These are phyloP conservation scores for Fusarium tanahbumbuense DNA, from an alignment of 2,329 filamentous ascomycete genomes.

Conservation along the genomic window DNA sequence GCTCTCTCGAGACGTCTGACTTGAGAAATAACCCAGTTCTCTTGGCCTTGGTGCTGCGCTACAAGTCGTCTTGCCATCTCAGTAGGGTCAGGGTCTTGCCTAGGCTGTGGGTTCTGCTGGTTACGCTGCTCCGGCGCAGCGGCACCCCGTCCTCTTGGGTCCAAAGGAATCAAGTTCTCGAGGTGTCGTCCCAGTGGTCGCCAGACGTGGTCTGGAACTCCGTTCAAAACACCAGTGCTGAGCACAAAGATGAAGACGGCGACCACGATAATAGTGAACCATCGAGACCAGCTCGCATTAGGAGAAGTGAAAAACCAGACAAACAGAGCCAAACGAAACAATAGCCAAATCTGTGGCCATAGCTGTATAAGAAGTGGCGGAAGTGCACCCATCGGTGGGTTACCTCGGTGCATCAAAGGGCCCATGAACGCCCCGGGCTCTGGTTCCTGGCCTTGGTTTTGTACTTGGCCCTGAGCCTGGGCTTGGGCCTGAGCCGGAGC, in stretches of 20 bases:
- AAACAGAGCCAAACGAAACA: constrained; percentile 68
- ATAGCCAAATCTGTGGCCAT: constrained; percentile 73
- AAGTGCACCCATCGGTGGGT: constrained; percentile 52
- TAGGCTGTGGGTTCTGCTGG: constrained; percentile 39
- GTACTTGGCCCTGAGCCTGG: constrained; percentile 30
- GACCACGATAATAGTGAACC: constrained; percentile 65
- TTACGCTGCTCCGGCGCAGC: constrained; percentile 27
- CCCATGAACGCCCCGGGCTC: constrained; percentile 41
- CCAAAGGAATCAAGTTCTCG: constrained; percentile 68
- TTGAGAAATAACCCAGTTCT: constrained; percentile 53
- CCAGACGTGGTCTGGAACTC: constrained; percentile 65
- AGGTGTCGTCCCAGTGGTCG: constrained; percentile 68
- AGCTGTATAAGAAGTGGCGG: constrained; percentile 53
- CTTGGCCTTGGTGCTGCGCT: constrained; percentile 50
- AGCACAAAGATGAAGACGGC: constrained; percentile 68
- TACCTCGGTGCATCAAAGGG: constrained; percentile 52
- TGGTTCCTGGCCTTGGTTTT: constrained; percentile 42
- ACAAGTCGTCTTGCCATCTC: constrained; percentile 67
- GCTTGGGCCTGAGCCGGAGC: constrained; percentile 19
- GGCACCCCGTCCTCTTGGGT: constrained; percentile 49
- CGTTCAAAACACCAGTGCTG: constrained; percentile 69
- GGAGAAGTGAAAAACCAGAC: constrained; percentile 74
- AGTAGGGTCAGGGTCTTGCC: constrained; percentile 58
- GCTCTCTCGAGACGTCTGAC: constrained; percentile 68
- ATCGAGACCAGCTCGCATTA: constrained; percentile 68